phyloP scores from a whole-genome alignment of 257 asterid species.

The Lycium ferocissimum region DNA sequence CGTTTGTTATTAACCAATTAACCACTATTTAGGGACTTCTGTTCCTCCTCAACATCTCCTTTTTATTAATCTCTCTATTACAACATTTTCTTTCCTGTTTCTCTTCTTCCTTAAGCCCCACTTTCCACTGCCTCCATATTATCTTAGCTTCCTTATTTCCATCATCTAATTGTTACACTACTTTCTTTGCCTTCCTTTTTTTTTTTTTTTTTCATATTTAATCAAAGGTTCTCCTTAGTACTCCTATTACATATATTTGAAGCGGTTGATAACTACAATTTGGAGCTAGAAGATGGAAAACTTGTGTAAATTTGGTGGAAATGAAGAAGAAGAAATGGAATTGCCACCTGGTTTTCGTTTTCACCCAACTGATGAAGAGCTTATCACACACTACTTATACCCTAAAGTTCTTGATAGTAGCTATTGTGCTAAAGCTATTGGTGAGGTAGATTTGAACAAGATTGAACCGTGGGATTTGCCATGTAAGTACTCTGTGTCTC shows the following conservation, averaged over 20 bases:
- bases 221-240: background rate
- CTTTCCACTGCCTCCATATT: background rate
- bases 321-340: constrained; percentile 57
- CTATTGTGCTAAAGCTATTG: constrained; percentile 61
- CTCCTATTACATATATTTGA: background rate
- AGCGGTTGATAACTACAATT: background rate
- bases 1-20: constrained; percentile 39
- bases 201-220: background rate
- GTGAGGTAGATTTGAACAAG: constrained; percentile 84
- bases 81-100: background rate
- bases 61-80: constrained; percentile 32
- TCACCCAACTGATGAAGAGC: constrained; percentile 90
- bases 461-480: constrained; percentile 96
- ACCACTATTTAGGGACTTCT: constrained; percentile 41
- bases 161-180: background rate
- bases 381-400: constrained; percentile 70
- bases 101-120: background rate
- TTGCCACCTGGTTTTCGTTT: constrained; percentile 88
- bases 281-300: constrained; percentile 52
- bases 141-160: background rate
- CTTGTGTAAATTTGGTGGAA: constrained; percentile 34
- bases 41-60: constrained; percentile 16
- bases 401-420: constrained; percentile 56
- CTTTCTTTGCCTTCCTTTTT: background rate
- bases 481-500: constrained; percentile 46